Evolutionary conservation across 768 basidiomycete genomes (phyloP).

Genomic region (Coprinellus aureogranulatus): DNA sequence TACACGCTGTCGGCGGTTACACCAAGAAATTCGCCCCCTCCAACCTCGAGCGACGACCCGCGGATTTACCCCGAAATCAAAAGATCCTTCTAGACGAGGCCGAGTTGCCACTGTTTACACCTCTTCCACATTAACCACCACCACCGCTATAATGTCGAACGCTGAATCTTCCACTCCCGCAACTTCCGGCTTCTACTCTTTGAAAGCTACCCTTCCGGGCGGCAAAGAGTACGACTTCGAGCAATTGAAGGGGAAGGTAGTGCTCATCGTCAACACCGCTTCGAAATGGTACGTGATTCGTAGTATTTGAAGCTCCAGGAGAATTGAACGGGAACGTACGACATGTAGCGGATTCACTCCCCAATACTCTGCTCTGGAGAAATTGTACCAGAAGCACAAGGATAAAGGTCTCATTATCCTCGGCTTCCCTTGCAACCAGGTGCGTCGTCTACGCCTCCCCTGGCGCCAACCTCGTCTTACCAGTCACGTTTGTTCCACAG

Average conservation of each 20-base stretch:
- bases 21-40: too few relatives aligned
- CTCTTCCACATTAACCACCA: constrained; percentile 6
- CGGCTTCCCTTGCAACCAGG: constrained; percentile 92
- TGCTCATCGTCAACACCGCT: constrained; percentile 76
- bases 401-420: constrained; percentile 73
- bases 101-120: too few relatives aligned
- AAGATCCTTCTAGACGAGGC: too few relatives aligned
- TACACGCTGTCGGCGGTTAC: too few relatives aligned
- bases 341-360: constrained; percentile 73
- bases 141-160: neutral
- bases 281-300: constrained; percentile 57
- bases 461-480: neutral
- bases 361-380: constrained; percentile 78
- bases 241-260: constrained; percentile 72
- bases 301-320: neutral
- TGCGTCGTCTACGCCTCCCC: constrained; percentile 28
- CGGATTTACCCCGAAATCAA: too few relatives aligned
- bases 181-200: constrained; percentile 54
- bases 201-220: constrained; percentile 63
- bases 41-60: too few relatives aligned
- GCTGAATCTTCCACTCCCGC: constrained; percentile 9
- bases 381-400: constrained; percentile 78
- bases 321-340: neutral
- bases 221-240: constrained; percentile 59
- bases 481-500: constrained; percentile 30